These are phyloP conservation scores for Penicillium griseofulvum DNA, from an alignment of 2,329 filamentous ascomycete species.

Conservation along the genomic window DNA sequence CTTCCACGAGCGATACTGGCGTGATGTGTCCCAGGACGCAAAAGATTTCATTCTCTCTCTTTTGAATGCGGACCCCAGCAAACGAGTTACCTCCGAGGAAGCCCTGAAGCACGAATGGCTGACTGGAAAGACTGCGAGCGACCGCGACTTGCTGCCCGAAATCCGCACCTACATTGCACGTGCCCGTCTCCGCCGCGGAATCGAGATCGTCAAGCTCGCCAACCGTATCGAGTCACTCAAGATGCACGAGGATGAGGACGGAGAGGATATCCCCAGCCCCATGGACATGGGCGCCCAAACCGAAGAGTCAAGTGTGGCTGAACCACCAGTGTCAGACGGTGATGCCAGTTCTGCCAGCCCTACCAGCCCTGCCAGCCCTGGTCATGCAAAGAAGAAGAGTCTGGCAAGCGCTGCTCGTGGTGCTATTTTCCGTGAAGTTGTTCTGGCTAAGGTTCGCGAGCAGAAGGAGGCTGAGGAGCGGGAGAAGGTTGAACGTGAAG, in stretches of 20 bases:
- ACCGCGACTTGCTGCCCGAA: slow-evolving; percentile 96
- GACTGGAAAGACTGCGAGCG: slow-evolving; percentile 83
- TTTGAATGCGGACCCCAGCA: slow-evolving; percentile 72
- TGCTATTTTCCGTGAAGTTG: slow-evolving; percentile 89
- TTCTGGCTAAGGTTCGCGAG: slow-evolving; percentile 88
- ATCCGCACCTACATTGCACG: slow-evolving; percentile 92
- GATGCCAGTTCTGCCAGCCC: slow-evolving; percentile 13
- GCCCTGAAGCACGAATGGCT: slow-evolving; percentile 84
- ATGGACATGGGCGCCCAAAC: slow-evolving; percentile 58
- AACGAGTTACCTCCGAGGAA: slow-evolving; percentile 75
- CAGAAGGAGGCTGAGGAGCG: slow-evolving; percentile 83
- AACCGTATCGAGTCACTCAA: slow-evolving; percentile 95
- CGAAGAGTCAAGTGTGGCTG: slow-evolving; percentile 33
- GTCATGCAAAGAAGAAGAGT: slow-evolving; percentile 49
- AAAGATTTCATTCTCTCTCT: slow-evolving; percentile 89
- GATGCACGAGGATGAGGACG: slow-evolving; percentile 84
- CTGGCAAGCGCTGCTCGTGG: slow-evolving; percentile 60
- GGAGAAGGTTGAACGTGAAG: slow-evolving; percentile 63
- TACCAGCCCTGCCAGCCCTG: neutral
- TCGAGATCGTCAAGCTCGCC: slow-evolving; percentile 92
- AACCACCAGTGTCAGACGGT: slow-evolving; percentile 17
- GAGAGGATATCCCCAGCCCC: slow-evolving; percentile 63
- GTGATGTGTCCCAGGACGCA: slow-evolving; percentile 90
- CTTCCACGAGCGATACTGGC: slow-evolving; percentile 98
- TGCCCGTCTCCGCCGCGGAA: slow-evolving; percentile 84